Evolutionary conservation across 1,284 basidiomycete genomes (phyloP), one percentile per base, ranked within the genome.

Genomic region (Cystobasidium sp.): DNA sequence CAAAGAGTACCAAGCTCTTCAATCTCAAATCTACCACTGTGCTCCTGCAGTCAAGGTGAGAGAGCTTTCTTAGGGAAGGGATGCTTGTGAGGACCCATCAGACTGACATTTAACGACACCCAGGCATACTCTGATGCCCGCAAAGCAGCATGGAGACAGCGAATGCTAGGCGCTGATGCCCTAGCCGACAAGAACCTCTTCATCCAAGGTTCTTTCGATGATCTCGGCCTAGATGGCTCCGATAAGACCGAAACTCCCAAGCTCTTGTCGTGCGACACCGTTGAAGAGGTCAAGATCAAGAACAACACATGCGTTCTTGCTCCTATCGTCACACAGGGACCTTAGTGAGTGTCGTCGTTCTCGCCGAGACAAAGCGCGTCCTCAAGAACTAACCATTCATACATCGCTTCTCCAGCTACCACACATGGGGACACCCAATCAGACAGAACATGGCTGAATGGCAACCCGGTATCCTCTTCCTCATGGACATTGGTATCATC

Each of bases 401-500:
- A n/a, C n/a, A n/a, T n/a, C n/a, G n/a, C n/a, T n/a, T n/a, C n/a
- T 44, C 5, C 44, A 68, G 61, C 64, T 71, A 71, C 68, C 68
- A 81, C 75, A 81, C 82, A 46, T 81, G 79, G 63, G 81, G 82
- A 10, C 83, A 87, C 82, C 84, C 83, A 41, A 81, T 88, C 67
- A 85, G 86, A 43, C 79, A 82, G 67, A 85, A 88, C 81, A 83
- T 88, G 78, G 84, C 84, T 41, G 87, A 87, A 74, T 82, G 84
- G 76, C 84, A 87, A 81, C 79, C 85, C 18, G 87, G 87, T 65
- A 80, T 88, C 7, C 80, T 83, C 43, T 83, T 88, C 78, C 74
- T 78, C 72, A 84, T 90, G 76, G 88, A 91, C 77, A 88, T 91
- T 52, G 89, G 89, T 43, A 87, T 90, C 8, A 89, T 91, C 73